Base-by-base conservation (phyloP, 345 rosid genomes). In the Turritis glabra region DNA sequence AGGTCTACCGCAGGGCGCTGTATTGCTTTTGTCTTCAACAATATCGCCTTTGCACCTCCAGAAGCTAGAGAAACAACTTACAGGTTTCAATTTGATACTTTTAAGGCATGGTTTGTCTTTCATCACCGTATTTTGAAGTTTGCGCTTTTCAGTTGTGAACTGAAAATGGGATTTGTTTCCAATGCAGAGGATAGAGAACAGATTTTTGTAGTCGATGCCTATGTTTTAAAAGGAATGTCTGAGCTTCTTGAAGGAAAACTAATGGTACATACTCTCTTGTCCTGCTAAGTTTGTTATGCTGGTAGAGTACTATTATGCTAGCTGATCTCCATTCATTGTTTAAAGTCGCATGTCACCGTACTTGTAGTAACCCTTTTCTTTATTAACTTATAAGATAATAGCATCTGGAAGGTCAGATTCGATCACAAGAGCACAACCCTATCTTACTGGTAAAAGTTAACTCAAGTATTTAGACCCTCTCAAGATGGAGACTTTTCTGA, bases 381-480 rank as follows among this genome's bases (percentile, higher is more conserved):
- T 64, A 14, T 2, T 46, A 57, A 59, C 53, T 69, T 58, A 47
- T 71, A 67, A 93, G 98, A 85, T 90, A 47, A 68, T 84, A 54
- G 85, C 93, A 61, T 93, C 98, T 17, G 98, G 98, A 80, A 82
- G 73, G 65, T 77, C 87, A 40, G 95, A 93, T 75, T 82, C 98
- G 29, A 76, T 85, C 72, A 77, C 84, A 68, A 90, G 81, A 80
- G 97, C 93, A 19, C 86, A 72, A 7, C 97, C 96, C 23, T 77
- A 84, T 83, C 93, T 93, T 56, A 82, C 87, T 40, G 97, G 98
- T 93, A 87, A 73, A 71, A 55, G 65, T 48, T 22, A 10, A 62
- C 62, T 58, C 74, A 29, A 37, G 55, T 44, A 38, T 80, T 38
- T 63, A 60, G 60, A 48, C 51, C 41, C 54, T 17, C 66, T 78